phyloP scores from a whole-genome alignment of 768 basidiomycete species.

The Rhodotorula diobovata region DNA sequence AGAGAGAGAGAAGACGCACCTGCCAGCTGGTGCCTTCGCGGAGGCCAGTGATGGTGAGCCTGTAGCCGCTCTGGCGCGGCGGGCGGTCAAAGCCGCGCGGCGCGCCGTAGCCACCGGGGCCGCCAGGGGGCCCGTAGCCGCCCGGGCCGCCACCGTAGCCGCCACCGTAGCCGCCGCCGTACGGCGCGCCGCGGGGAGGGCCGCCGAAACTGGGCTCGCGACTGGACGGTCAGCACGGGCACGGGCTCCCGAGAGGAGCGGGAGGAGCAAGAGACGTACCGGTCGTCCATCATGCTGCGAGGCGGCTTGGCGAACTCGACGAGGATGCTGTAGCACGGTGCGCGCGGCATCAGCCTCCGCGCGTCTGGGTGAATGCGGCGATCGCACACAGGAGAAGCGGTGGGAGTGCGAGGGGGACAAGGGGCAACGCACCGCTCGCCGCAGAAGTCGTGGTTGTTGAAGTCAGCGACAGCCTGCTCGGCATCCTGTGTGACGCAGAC shows the following conservation, averaged over 20 bases:
- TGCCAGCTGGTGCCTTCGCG: slow-evolving; percentile 97
- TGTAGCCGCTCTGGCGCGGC: slow-evolving; percentile 53
- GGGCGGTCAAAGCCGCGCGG: slow-evolving; percentile 56
- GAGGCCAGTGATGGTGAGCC: slow-evolving; percentile 75
- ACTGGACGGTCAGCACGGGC: not conserved
- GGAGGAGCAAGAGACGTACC: not conserved
- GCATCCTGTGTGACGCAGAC: slow-evolving; percentile 63
- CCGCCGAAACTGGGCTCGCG: not conserved
- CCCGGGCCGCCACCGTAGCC: slow-evolving; percentile 52
- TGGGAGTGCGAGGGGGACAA: not conserved
- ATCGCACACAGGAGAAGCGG: slow-evolving; percentile 4
- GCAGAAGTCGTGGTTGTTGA: slow-evolving; percentile 79
- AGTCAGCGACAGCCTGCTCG: slow-evolving; percentile 81
- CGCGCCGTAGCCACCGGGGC: slow-evolving; percentile 59
- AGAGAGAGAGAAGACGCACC: slow-evolving; percentile 53
- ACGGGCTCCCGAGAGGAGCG: too few relatives aligned
- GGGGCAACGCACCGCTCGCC: slow-evolving; percentile 62
- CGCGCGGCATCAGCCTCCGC: not conserved
- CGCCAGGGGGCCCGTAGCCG: slow-evolving; percentile 60
- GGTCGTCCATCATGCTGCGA: slow-evolving; percentile 34
- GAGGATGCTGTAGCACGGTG: slow-evolving; percentile 61
- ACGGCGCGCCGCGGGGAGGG: not conserved
- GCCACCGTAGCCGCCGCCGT: slow-evolving; percentile 44
- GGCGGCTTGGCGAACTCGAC: slow-evolving; percentile 91
- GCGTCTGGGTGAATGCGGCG: not conserved